Conservation (phyloP, 2,329 filamentous ascomycete species). For the Diaporthe caulivora region DNA sequence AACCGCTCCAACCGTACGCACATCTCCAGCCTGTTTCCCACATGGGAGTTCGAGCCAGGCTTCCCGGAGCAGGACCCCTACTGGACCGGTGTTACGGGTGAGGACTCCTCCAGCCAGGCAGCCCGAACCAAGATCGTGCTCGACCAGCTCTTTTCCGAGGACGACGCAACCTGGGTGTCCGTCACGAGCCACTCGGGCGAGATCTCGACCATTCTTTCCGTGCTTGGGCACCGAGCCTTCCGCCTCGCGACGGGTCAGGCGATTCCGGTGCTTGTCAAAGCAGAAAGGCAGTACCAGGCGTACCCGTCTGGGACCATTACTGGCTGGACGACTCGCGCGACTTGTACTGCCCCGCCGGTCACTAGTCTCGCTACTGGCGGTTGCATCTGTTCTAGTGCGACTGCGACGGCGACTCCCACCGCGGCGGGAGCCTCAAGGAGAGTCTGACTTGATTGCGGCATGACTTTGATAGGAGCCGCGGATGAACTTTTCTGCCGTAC, state of each 20-base stretch:
- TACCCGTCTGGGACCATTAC: slow-evolving; percentile 49
- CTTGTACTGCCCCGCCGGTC: slow-evolving; percentile 58
- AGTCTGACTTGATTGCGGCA: neutral
- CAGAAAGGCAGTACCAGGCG: slow-evolving; percentile 55
- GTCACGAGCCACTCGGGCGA: slow-evolving; percentile 72
- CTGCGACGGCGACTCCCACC: neutral
- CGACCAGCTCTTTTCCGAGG: slow-evolving; percentile 67
- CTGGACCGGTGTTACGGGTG: slow-evolving; percentile 57
- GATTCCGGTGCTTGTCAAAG: slow-evolving; percentile 76
- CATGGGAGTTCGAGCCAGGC: slow-evolving; percentile 68
- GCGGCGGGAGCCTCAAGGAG: neutral
- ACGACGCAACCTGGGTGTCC: slow-evolving; percentile 68
- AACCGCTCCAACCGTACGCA: slow-evolving; percentile 66
- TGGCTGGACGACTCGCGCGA: slow-evolving; percentile 55
- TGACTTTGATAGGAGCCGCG: no score
- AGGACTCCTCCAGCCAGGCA: slow-evolving; percentile 62
- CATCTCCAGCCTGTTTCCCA: slow-evolving; percentile 65
- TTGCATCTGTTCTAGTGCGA: slow-evolving; percentile 48
- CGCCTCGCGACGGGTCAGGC: slow-evolving; percentile 74
- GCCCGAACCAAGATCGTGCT: slow-evolving; percentile 62
- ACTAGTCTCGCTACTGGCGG: slow-evolving; percentile 56
- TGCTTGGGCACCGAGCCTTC: slow-evolving; percentile 69
- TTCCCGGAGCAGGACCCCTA: slow-evolving; percentile 68
- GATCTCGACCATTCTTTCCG: slow-evolving; percentile 62
- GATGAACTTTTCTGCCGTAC: neutral